Base-by-base conservation (phyloP, 371 early-diverging fungal genomes). In the Mucor irregularis region DNA sequence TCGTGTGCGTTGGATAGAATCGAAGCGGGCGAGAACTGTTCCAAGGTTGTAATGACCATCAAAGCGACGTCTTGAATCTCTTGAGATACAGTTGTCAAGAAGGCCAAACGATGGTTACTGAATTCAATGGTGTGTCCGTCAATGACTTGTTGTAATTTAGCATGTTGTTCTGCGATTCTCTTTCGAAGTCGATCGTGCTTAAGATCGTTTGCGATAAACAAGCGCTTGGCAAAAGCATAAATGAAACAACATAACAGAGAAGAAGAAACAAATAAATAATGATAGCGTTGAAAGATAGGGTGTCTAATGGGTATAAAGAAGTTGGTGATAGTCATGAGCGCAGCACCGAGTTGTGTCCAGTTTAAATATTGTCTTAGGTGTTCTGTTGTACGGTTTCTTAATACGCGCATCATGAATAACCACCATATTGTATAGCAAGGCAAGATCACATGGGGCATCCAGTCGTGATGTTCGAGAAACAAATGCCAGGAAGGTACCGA, bases 11-110 rank as follows among this genome's bases (percentile, higher is more conserved):
- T 66, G 4, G 60, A 46, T 22, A 74, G 39, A 8, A 77, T 60
- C 19, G 58, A 33, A 7, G 66, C 16, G 1, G 78, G 73, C 2
- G 74, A 71, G 28, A 71, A 68, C 39, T 80, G 78, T 22, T 76
- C 71, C 6, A 80, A 47, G 0, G 76, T 73, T 2, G 78, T 76
- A 5, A 71, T 69, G 0, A 77, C 70, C 56, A 78, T 64, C 13
- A 71, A 52, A 3, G 78, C 72, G 8, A 76, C 76, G 55, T 77
- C 78, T 49, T 76, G 70, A 9, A 80, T 69, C 56, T 80, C 81
- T 29, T 70, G 69, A 13, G 76, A 74, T 3, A 79, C 63, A 9
- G 80, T 76, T 3, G 37, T 14, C 3, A 59, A 26, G 25, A 65
- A 62, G 2, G 59, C 40, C 10, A 49, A 35, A 7, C 49, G 59